Evolutionary conservation across 1,284 basidiomycete species (phyloP), one percentile per base, ranked within the genome.

Genomic region (Austropuccinia psidii): DNA sequence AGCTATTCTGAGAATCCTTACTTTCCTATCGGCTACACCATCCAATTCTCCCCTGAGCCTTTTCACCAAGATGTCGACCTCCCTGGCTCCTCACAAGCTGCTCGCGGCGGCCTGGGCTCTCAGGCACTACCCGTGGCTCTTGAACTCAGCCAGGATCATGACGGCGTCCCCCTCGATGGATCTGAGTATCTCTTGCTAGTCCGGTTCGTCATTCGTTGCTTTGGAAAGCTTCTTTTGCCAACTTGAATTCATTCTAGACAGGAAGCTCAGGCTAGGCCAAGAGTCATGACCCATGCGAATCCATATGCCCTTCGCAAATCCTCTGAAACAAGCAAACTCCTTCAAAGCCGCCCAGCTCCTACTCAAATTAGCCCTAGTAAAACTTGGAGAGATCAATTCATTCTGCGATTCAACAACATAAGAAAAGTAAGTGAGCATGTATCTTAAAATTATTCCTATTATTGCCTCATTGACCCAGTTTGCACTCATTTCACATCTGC

Each of bases 141-240:
- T 21, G 4, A n/a, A 2, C 27, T 69, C 8, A 33, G 54, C 19
- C 27, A 21, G 21, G 54, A 57, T 58, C 49, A 41, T 39, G 67
- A 69, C 49, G 67, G 67, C 27, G 15, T 58, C 4, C 67, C 67
- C 1, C 24, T 41, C 24, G 54, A 69, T 57, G 67, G 67, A 9
- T 35, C 67, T 19, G 67, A 69, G 37, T 69, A 69, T 58, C 54
- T 69, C 11, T 58, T 69, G 17, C 41, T 33, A 24, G 67, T 69
- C 41, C 37, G 67, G 67, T 69, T 33, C 33, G 54, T 58, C 24
- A 24, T 55, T 55, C 31, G 15, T 50, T 54, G 2, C n/a, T 54
- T 27, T 64, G 43, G 15, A 39, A 17, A 15, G n/a, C 41, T 31
- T 31, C 15, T 13, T 29, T 21, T 8, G 19, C n/a, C 49, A 19